Base-by-base conservation (phyloP, 2,329 filamentous ascomycete species). In the Cordyceps cateniannulata region DNA sequence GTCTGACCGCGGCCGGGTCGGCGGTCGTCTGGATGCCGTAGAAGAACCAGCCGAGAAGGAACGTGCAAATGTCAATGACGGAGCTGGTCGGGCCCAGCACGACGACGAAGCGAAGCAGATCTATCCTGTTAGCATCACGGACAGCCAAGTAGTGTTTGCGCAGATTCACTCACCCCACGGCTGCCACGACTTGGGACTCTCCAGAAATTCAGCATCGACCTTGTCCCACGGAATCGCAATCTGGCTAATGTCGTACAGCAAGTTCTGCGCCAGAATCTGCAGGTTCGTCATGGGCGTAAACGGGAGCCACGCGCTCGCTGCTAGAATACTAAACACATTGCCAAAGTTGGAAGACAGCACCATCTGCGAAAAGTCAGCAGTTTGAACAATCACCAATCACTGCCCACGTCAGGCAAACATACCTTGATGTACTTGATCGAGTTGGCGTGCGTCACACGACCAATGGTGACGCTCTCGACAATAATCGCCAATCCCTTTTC, bases 341-440 rank as follows among this genome's bases (percentile, higher is more conserved):
- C 69, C 69, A 57, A 70, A 69, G 60, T 70, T 70, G 63, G 68
- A 70, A 1, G 69, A 70, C 9, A 68, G 62, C 10, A 69, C 69
- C 69, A 70, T 70, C 67, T 60, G 27, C 35, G 47, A 29, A 18
- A 12, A 16, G 20, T 53, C n/a, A 25, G 29, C 5, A 10, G 10
- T 60, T 40, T 47, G 49, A 22, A 16, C 29, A 35, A 45, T 35
- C 35, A n/a, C 5, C 7, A 3, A 9, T 16, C 14, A 25, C 53
- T 27, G 9, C 47, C 5, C n/a, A n/a, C n/a, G n/a, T n/a, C n/a
- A n/a, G 42, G 35, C 32, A 42, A 56, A 45, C 44, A 60, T 57
- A 58, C 61, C 63, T 69, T 69, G 62, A 70, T 69, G 57, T 70
- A 70, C 60, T 69, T 69, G 66, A 69, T 68, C 5, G 68, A 67